These are phyloP conservation scores for Saksenaea oblongispora DNA, from an alignment of 371 early-diverging fungal genomes.

Conservation along the genomic window DNA sequence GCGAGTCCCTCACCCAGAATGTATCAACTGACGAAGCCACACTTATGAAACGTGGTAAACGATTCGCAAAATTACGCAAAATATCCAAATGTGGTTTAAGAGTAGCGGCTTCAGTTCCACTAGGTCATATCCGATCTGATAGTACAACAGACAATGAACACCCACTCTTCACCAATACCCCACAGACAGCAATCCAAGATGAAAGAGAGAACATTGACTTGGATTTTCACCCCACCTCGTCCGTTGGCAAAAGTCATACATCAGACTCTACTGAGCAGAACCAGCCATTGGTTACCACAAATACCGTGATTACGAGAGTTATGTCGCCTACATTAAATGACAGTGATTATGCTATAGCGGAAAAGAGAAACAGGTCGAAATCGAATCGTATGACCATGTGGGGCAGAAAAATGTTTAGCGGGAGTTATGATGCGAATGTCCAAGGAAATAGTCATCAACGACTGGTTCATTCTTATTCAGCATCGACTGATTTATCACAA, in stretches of 20 bases:
- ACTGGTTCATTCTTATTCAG: background rate
- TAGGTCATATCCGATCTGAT: background rate
- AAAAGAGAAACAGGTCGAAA: slow-evolving; percentile 12
- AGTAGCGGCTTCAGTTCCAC: slow-evolving; percentile 3
- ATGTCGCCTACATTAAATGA: background rate
- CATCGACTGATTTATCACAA: background rate
- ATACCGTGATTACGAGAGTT: background rate
- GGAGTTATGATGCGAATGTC: background rate
- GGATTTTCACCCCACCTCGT: no score
- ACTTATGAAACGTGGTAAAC: background rate
- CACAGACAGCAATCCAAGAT: no score
- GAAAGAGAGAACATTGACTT: no score
- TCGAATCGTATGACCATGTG: slow-evolving; percentile 16
- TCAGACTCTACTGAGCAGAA: no score
- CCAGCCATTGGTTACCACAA: background rate
- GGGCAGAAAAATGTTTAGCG: slow-evolving; percentile 13
- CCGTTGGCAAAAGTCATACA: no score
- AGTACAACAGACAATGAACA: background rate
- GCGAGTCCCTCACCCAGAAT: slow-evolving; percentile 57
- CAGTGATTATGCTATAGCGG: background rate
- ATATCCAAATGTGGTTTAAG: slow-evolving; percentile 20
- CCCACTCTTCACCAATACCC: no score
- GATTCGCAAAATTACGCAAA: background rate
- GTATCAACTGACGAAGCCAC: slow-evolving; percentile 31
- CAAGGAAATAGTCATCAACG: background rate